Conservation (phyloP, 192 early-diverging fungal genomes). For the Rhizophagus clarus region DNA sequence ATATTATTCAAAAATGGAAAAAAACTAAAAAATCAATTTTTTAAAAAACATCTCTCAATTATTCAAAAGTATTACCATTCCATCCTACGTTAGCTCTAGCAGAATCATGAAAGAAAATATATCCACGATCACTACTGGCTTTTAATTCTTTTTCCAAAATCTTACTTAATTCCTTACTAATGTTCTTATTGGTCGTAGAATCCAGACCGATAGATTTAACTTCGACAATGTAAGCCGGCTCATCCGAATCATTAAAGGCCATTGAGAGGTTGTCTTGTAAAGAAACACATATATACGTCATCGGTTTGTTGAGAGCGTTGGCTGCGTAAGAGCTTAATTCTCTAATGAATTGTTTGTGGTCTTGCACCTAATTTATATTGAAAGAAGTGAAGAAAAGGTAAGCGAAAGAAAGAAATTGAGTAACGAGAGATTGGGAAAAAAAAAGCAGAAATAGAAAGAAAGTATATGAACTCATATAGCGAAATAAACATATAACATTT, state of each 20-base stretch:
- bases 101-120: slow-evolving; percentile 37
- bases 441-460: too few species aligned
- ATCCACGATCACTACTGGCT: slow-evolving; percentile 30
- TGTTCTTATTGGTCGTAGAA: neutral
- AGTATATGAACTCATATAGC: too few species aligned
- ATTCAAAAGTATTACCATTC: slow-evolving; percentile 28
- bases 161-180: slow-evolving; percentile 11
- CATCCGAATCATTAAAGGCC: neutral
- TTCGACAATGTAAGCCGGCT: neutral
- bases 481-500: too few species aligned
- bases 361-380: neutral
- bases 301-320: neutral
- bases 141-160: slow-evolving; percentile 30
- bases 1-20: too few species aligned
- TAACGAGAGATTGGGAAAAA: too few species aligned
- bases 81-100: slow-evolving; percentile 35
- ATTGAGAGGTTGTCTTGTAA: neutral
- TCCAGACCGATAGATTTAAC: neutral
- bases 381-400: too few species aligned
- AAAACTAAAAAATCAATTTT: too few species aligned
- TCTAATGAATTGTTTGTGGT: neutral
- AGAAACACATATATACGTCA: neutral
- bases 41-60: too few species aligned
- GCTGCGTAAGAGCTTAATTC: neutral
- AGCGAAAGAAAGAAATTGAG: too few species aligned